Percentiles rank a stretch among this genome's conserved stretches.
These are phyloP conservation scores for Malus hybrid DNA, from an alignment of 331 rosid genomes.

Conservation along the genomic window DNA sequence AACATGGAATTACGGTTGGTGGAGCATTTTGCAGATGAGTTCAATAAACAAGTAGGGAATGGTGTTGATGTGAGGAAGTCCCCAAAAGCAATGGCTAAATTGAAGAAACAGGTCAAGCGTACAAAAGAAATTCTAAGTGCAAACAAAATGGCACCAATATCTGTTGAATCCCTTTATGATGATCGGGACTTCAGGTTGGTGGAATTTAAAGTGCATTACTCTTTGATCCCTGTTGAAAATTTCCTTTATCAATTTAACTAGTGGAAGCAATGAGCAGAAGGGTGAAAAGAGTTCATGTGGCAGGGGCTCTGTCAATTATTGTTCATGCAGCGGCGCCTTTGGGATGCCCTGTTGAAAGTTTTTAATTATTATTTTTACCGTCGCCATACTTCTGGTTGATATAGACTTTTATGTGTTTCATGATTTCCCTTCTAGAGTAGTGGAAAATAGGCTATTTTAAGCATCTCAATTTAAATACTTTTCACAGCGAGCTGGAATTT, in stretches of 20 bases:
- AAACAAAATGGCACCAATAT: slow-evolving; percentile 86
- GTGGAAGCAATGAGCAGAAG: neutral
- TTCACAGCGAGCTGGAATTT: neutral
- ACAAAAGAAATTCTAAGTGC: slow-evolving; percentile 98
- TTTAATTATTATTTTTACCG: neutral
- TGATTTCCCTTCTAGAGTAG: neutral
- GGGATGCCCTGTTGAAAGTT: neutral
- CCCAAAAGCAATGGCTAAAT: slow-evolving; percentile 94
- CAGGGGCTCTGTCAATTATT: neutral
- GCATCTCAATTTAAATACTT: neutral
- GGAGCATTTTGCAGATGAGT: slow-evolving; percentile 83
- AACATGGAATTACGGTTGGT: slow-evolving; percentile 77
- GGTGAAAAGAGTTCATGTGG: neutral
- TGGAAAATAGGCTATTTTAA: neutral
- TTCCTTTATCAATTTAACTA: neutral
- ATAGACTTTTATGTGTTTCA: neutral
- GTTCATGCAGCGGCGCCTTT: neutral
- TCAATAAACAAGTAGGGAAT: slow-evolving; percentile 77
- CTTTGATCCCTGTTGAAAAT: neutral
- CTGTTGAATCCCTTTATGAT: slow-evolving; percentile 84
- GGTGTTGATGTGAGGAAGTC: slow-evolving; percentile 79
- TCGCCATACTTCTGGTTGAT: neutral
- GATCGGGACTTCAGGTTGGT: slow-evolving; percentile 84
- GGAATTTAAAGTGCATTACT: neutral
- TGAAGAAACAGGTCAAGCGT: slow-evolving; percentile 96